Evolutionary conservation across 805 yeast species (phyloP).

Genomic region (Kregervanrija pseudodelftensis): DNA sequence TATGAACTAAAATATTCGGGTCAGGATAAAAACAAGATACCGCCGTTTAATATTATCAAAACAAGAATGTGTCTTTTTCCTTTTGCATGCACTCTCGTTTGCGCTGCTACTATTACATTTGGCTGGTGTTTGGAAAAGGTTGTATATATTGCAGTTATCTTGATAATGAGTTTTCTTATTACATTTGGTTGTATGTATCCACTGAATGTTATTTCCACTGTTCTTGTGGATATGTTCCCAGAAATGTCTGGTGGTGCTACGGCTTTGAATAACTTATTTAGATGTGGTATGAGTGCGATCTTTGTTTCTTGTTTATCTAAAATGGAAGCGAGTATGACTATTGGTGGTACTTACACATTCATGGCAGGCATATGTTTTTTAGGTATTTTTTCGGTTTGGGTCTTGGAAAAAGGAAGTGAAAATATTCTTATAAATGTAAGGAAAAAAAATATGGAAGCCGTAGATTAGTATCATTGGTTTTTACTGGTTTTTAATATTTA

Average conservation of each 20-base stretch:
- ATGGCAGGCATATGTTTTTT: slow-evolving; percentile 42
- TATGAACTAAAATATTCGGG: slow-evolving; percentile 21
- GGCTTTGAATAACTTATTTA: slow-evolving; percentile 60
- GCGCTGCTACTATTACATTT: slow-evolving; percentile 37
- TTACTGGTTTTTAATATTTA: neutral
- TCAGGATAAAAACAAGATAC: slow-evolving; percentile 10
- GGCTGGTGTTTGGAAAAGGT: slow-evolving; percentile 66
- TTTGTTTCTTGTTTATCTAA: slow-evolving; percentile 59
- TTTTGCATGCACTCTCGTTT: slow-evolving; percentile 34
- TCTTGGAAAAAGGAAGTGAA: slow-evolving; percentile 16
- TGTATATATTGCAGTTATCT: slow-evolving; percentile 44
- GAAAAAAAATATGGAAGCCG: neutral
- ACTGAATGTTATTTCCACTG: slow-evolving; percentile 51
- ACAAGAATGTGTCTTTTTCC: slow-evolving; percentile 46
- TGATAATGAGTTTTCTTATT: slow-evolving; percentile 50
- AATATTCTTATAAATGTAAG: slow-evolving; percentile 5
- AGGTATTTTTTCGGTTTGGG: slow-evolving; percentile 9
- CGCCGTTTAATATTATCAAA: slow-evolving; percentile 46
- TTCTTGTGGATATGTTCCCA: slow-evolving; percentile 75
- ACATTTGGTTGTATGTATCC: slow-evolving; percentile 55
- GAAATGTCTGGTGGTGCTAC: slow-evolving; percentile 64
- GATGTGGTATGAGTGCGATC: slow-evolving; percentile 70
- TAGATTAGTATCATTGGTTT: neutral
- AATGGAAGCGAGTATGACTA: slow-evolving; percentile 50
- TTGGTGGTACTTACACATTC: slow-evolving; percentile 77